Evolutionary conservation across 768 basidiomycete species (phyloP), one percentile per base, ranked within the genome.

Genomic region (Boletellus emodensis): DNA sequence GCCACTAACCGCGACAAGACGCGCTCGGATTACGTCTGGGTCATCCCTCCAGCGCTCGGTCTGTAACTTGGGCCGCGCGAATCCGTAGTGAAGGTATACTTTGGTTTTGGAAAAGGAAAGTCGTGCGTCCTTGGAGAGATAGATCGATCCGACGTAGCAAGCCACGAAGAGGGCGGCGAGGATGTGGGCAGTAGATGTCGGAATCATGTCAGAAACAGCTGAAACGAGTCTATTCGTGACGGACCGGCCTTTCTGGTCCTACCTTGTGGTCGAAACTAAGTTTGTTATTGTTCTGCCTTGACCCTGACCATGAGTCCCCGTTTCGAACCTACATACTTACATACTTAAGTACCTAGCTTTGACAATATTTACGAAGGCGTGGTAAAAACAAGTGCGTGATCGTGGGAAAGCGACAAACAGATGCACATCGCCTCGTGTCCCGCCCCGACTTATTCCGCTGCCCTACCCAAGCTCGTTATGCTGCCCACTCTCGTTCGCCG

Each of bases 61-160:
- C 24, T 49, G 58, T 44, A 71, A 56, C 54, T 67, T 70, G 43
- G 53, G 67, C 40, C 65, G 57, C 26, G 56, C 61, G 34, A 63
- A 65, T 52, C 63, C 67, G 49, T 53, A 64, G 40, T 57, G 53
- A 51, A 54, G 59, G 26, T 48, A 48, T 47, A 49, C 55, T 49
- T 62, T 59, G 41, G 71, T 57, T 28, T 65, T 60, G 43, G 74
- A 62, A 63, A 80, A 82, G 10, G 73, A 75, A 28, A 85, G 72
- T 38, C 87, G 77, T 11, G 82, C 75, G 55, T 78, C 72, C 62
- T 82, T 87, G 30, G 77, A 83, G 50, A 90, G 59, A 69, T 95
- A 95, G 35, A 95, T 74, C 6, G 87, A 87, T 12, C 87, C 89
- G 45, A 96, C 91, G 60, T 94, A 96, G 46, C 76, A 75, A 18